These are phyloP conservation scores for Daldinia concentrica DNA, from an alignment of 495 filamentous ascomycete species.

Conservation along the genomic window DNA sequence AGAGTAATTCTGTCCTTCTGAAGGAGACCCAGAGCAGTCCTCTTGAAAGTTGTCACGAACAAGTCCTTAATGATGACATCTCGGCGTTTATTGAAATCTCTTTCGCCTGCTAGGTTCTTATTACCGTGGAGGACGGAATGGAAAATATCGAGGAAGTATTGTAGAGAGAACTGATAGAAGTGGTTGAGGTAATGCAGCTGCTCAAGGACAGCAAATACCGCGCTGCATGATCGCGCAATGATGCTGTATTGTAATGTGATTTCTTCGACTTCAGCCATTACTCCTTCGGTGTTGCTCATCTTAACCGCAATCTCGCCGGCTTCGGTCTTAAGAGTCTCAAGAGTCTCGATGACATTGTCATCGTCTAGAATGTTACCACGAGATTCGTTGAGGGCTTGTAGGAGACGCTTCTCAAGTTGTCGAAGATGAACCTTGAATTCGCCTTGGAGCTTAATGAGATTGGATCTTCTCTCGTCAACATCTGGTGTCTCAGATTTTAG, in stretches of 20 bases:
- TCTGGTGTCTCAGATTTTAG: constrained; percentile 97
- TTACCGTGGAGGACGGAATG: constrained; percentile 87
- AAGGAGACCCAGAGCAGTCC: constrained; percentile 89
- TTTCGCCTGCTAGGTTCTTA: constrained; percentile 74
- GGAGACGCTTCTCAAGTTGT: constrained; percentile 91
- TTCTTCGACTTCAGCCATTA: constrained; percentile 96
- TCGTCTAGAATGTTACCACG: constrained; percentile 98
- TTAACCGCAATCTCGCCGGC: constrained; percentile 94
- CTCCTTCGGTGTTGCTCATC: constrained; percentile 94
- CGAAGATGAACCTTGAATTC: constrained; percentile 98
- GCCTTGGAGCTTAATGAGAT: constrained; percentile 97
- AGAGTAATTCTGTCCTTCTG: constrained; percentile 95
- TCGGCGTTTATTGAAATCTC: constrained; percentile 77
- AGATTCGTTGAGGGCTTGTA: constrained; percentile 96
- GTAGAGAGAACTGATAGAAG: constrained; percentile 99
- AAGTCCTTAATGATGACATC: constrained; percentile 89
- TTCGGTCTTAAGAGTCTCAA: constrained; percentile 97
- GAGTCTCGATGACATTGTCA: constrained; percentile 95
- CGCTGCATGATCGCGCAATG: constrained; percentile 92
- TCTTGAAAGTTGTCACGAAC: constrained; percentile 89
- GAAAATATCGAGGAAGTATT: constrained; percentile 98
- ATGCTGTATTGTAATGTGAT: constrained; percentile 93
- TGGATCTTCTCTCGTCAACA: constrained; percentile 95
- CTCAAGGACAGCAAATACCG: constrained; percentile 94
- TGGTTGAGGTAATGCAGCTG: constrained; percentile 98